These are phyloP conservation scores for Xylaria sp. DNA, from an alignment of 2,329 filamentous ascomycete genomes.

Conservation along the genomic window DNA sequence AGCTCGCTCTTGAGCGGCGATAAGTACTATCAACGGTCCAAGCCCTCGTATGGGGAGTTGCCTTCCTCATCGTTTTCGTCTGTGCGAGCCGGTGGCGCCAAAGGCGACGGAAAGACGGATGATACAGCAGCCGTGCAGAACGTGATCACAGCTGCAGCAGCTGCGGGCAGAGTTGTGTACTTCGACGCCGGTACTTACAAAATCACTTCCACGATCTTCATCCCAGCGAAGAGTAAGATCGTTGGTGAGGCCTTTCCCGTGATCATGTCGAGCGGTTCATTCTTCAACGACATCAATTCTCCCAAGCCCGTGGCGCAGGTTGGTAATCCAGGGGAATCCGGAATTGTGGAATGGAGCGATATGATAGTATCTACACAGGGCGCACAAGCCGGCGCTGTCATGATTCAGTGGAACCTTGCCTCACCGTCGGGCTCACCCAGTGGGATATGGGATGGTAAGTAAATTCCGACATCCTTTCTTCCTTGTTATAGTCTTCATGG, in stretches of 20 bases:
- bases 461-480: background rate
- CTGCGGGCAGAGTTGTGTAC: conserved; percentile 65
- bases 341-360: conserved; percentile 70
- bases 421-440: conserved; percentile 50
- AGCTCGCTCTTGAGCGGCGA: conserved; percentile 61
- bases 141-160: conserved; percentile 67
- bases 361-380: conserved; percentile 71
- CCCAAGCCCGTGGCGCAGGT: conserved; percentile 68
- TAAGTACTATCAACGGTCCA: conserved; percentile 76
- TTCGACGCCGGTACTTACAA: conserved; percentile 71
- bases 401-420: conserved; percentile 72
- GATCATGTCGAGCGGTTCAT: conserved; percentile 62
- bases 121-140: conserved; percentile 78
- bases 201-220: conserved; percentile 64
- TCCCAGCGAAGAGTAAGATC: conserved; percentile 63
- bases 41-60: conserved; percentile 76
- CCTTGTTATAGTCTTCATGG: background rate
- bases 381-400: conserved; percentile 65
- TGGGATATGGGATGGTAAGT: conserved; percentile 73
- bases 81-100: conserved; percentile 73
- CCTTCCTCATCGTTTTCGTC: conserved; percentile 71
- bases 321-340: conserved; percentile 64
- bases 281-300: conserved; percentile 59
- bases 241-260: conserved; percentile 67
- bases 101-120: conserved; percentile 78